Percentiles rank a stretch among this genome's conserved stretches.
Evolutionary conservation across 345 rosid genomes (phyloP).

Genomic region (Gossypium turneri): DNA sequence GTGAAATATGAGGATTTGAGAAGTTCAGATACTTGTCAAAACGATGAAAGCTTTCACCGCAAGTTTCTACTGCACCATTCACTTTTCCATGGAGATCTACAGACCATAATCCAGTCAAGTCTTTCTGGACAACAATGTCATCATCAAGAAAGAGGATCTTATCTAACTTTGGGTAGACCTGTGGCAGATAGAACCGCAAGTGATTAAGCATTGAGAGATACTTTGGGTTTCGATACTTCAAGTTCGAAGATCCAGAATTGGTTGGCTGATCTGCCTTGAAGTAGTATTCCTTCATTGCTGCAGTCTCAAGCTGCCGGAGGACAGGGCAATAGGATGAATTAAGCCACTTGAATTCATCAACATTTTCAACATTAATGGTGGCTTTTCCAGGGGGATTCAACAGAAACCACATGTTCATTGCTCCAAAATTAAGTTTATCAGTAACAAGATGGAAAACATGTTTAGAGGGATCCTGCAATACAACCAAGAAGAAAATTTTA

Average conservation of each 20-base stretch:
- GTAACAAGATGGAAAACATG: conserved; percentile 97
- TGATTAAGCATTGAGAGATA: conserved; percentile 97
- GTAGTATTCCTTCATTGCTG: conserved; percentile 94
- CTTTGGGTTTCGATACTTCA: conserved; percentile 94
- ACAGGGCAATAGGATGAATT: conserved; percentile 98
- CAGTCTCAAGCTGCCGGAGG: conserved; percentile 84
- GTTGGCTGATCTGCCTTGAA: conserved; percentile 94
- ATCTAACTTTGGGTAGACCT: conserved; percentile 86
- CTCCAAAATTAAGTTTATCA: conserved; percentile 90
- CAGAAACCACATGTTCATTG: conserved; percentile 99
- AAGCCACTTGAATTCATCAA: conserved; percentile 97
- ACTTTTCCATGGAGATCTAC: conserved; percentile 85
- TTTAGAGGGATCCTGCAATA: conserved; percentile 82
- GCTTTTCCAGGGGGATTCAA: conserved; percentile 92
- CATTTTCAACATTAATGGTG: conserved; percentile 90
- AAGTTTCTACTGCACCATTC: conserved; percentile 99
- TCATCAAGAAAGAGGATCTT: conserved; percentile 92
- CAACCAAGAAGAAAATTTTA: conserved; percentile 13
- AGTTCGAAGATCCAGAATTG: conserved; percentile 80
- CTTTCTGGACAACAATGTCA: conserved; percentile 97
- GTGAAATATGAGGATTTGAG: conserved; percentile 82
- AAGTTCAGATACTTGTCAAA: conserved; percentile 96
- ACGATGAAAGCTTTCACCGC: conserved; percentile 97
- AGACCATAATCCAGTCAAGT: conserved; percentile 79
- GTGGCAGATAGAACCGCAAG: conserved; percentile 89